Evolutionary conservation across 352 stramenopile genomes (phyloP), one percentile per base, ranked within the genome.

Genomic region (Elongisporangium senticosum): DNA sequence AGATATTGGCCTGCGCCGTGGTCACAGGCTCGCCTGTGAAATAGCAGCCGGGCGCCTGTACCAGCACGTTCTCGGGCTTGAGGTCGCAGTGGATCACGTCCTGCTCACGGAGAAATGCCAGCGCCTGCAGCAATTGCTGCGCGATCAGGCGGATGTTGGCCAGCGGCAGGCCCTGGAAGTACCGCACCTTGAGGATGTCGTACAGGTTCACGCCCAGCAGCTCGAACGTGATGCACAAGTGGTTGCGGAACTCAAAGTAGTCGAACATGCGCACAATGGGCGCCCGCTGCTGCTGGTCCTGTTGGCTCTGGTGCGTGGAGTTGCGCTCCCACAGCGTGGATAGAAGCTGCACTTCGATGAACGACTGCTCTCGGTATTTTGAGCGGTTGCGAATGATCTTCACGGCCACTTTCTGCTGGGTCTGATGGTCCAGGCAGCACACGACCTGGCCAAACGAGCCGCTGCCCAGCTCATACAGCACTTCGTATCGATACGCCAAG

Each of bases 391-490:
- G 98, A 53, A 99, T 98, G 61, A 99, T 98, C 77, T 99, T 99
- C 61, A 98, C 89, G 0, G 95, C 96, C 2, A 99, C 95, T 15
- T 97, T 87, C 43, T 79, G 68, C 47, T 91, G 71, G 7, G 78
- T 91, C 60, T 83, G 61, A 49, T 90, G 83, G 58, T 98, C 86
- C 11, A 96, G 61, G 64, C 96, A 99, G 58, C 88, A 82, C 24
- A 99, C 97, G 20, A 99, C 97, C 80, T 99, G 97, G 1, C 97
- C 97, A 72, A 99, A 99, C 1, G 96, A 98, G 3, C 97, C 97
- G 60, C 97, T 96, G 2, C 97, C 97, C 51, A 99, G 96, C 39
- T 86, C 70, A 55, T 96, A 89, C 49, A 98, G 85, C 33, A 99
- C 86, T 60, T 96, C 80, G 71, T 99, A 99, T 2, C 95, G 88